Evolutionary conservation across 192 early-diverging fungal genomes (phyloP), one percentile per base, ranked within the genome.

Genomic region (Spizellomyces punctatus): DNA sequence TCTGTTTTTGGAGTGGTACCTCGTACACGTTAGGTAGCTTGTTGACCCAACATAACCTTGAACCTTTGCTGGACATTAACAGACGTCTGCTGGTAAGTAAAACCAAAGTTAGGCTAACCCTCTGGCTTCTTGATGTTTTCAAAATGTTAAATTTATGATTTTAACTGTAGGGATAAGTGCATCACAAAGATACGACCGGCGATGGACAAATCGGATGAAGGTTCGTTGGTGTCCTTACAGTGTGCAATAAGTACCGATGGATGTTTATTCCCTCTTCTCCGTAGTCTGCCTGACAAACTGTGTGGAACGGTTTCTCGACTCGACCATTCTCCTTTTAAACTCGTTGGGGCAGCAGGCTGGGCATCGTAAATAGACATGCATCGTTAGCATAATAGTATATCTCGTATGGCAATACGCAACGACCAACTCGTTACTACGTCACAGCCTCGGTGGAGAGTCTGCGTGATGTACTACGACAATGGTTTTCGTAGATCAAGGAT

Each of bases 221-320:
- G 75, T 76, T 46, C 17, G 54, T 22, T 36, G 27, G 27, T 36
- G 27, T 36, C 27, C 52, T 58, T 21, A 8, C n/a, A 5, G 14
- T 16, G 62, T 17, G 43, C 43, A 16, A 44, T 54, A 19, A 54
- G 50, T 12, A 54, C 12, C 50, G 12, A 19, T 19, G 0, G 50
- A 12, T 19, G 50, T 54, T 19, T 12, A 19, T 54, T 52, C 50
- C 50, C 50, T 54, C 14, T 54, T 54, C 50, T 54, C 14, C 12
- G 50, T 36, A 76, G 75, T 66, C 9, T 91, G 90, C 69, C 74
- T 91, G 59, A 78, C 86, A 27, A 90, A 90, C 85, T 91, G 90
- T 75, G 90, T 91, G 10, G 83, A 81, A 14, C 84, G 90, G 54
- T 91, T 91, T 68, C 73, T 91, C 19, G 90, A 91, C 68, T 81